Base-by-base conservation (phyloP, 2,329 filamentous ascomycete species). In the Cladosporium sp. region DNA sequence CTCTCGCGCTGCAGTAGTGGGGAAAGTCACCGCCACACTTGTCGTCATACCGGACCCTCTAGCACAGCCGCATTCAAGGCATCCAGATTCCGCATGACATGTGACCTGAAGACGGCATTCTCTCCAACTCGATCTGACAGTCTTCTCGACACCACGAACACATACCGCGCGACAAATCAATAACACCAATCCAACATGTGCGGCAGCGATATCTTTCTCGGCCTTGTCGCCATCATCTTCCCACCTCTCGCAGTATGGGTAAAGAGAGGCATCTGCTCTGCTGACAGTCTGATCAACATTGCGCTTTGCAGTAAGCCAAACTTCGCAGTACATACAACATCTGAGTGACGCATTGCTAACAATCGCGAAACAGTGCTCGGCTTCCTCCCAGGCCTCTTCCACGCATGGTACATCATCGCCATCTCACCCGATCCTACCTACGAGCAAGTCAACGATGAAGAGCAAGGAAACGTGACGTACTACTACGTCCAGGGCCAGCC, bases 331-430 rank as follows among this genome's bases (percentile, higher is more conserved):
- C 2, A 21, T 1, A 1, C 1, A 8, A n/a, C 2, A 18, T 32
- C 26, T 32, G 2, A 53, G 51, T 8, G 25, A 23, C 36, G 14
- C 26, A 25, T 48, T 16, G 14, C 30, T 59, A 18, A 23, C 16
- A 48, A 21, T 28, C 4, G 14, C 30, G 3, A 49, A 57, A 18
- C 54, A 75, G 73, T 70, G 67, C 77, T 79, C 65, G 78, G 76
- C 68, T 76, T 79, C 73, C 79, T 98, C 67, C 94, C 94, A 23
- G 94, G 94, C 67, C 89, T 98, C 58, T 82, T 99, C 2, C 95
- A 99, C 82, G 88, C 93, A 68, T 98, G 95, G 94, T 99, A 98
- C 85, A 96, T 98, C 79, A 97, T 99, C 79, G 87, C 91, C 74
- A 90, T 91, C 76, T 91, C 90, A 78, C 95, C 95, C 66, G 94